These are phyloP conservation scores for Euphorbia schlechtendalii DNA, from an alignment of 441 rosid genomes.

Conservation along the genomic window DNA sequence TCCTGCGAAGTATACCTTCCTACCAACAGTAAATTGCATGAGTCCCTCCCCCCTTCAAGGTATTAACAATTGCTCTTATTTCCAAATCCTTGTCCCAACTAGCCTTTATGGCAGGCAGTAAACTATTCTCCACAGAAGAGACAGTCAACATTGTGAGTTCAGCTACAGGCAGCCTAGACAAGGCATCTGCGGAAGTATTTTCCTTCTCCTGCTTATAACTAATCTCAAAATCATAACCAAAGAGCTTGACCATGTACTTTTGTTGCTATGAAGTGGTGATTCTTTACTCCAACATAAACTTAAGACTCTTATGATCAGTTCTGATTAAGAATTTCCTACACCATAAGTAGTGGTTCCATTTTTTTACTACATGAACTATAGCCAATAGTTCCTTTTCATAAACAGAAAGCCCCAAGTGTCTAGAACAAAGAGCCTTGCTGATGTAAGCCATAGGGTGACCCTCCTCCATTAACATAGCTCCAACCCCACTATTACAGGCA, in stretches of 20 bases:
- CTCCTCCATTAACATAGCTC: too few relatives aligned
- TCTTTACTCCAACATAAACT: too few relatives aligned
- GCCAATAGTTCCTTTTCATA: too few relatives aligned
- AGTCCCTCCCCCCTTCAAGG: neutral
- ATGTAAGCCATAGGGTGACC: too few relatives aligned
- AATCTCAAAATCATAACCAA: neutral
- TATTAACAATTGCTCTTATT: neutral
- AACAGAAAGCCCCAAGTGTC: too few relatives aligned
- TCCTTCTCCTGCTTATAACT: neutral
- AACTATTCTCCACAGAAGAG: too few relatives aligned
- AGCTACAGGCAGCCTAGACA: neutral
- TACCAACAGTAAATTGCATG: neutral
- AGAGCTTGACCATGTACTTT: neutral
- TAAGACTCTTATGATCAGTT: too few relatives aligned
- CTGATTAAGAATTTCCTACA: neutral
- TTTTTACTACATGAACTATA: too few relatives aligned
- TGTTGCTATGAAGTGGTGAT: neutral
- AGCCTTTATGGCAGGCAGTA: neutral
- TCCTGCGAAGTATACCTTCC: neutral
- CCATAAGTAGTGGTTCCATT: too few relatives aligned
- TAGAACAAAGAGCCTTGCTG: too few relatives aligned
- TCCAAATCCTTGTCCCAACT: neutral
- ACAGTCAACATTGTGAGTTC: neutral
- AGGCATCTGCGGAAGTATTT: neutral
- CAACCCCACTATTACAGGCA: too few relatives aligned